Evolutionary conservation across 225 moss, liverwort and hornwort genomes (phyloP), one percentile per base, ranked within the genome.

Genomic region (Sphagnum tenellum): DNA sequence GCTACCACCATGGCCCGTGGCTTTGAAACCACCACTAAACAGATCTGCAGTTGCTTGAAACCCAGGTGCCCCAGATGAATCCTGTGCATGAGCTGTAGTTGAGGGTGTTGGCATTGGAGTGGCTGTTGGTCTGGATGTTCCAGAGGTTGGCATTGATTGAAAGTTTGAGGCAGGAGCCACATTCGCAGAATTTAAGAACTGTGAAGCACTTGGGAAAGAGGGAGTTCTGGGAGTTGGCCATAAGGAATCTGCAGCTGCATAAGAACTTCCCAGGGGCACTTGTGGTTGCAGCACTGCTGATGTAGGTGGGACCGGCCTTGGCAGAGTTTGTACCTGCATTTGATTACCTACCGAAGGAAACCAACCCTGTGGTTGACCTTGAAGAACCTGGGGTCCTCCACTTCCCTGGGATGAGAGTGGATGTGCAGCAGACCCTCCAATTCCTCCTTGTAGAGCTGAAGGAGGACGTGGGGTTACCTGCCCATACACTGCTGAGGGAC

Each of bases 31-130:
- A 70, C 74, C 66, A 69, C 81, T 61, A 67, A 85, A 85, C 71
- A 83, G 74, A 64, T 92, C 85, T 12, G 85, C 57, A 44, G 82
- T 86, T 11, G 68, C 64, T 62, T 80, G 76, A 67, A 84, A 77
- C 57, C 75, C 79, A 4, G 75, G 67, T 66, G 73, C 88, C 49
- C 56, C 76, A 60, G 77, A 59, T n/a, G 70, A 74, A 68, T 80
- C 85, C 60, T 71, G 75, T 48, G 73, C 60, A 64, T 70, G 64
- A 59, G 62, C 66, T 13, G 66, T 29, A 47, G 57, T 55, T 60
- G 73, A 46, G 62, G 71, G 61, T 56, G 68, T 73, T 14, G 75
- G 54, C 56, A 80, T 71, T 54, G 56, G 71, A 3, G 81, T 69
- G 44, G 70, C 62, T 71, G 67, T 48, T 9, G 76, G 67, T 75